Evolutionary conservation across 1,139 yeast species (phyloP).

Genomic region (Candida sp.): DNA sequence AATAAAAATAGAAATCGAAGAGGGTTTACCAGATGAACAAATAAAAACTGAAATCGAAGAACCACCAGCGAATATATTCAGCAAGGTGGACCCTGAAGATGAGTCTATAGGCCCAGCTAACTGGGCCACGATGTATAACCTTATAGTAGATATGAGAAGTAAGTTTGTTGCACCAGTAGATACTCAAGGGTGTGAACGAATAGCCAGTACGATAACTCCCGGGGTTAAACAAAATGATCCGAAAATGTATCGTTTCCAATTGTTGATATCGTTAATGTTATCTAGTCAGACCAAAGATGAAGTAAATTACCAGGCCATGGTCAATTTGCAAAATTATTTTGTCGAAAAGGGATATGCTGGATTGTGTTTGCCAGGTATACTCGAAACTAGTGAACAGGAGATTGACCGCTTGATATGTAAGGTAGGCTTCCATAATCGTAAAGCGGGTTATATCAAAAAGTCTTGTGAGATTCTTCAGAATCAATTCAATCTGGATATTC

Average conservation of each 20-base stretch:
- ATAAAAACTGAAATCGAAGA: too few species aligned
- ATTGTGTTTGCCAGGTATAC: conserved; percentile 27
- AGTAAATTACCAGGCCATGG: conserved; percentile 73
- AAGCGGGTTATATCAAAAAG: conserved; percentile 66
- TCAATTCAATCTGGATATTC: conserved; percentile 63
- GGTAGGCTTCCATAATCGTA: conserved; percentile 86
- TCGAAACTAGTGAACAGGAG: conserved; percentile 49
- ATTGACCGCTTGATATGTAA: conserved; percentile 67
- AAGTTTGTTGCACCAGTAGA: conserved; percentile 79
- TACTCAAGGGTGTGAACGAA: conserved; percentile 79
- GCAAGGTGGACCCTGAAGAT: conserved; percentile 11
- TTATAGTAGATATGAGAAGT: conserved; percentile 63
- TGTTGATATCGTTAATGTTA: conserved; percentile 76
- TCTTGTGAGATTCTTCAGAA: conserved; percentile 54
- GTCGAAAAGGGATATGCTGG: conserved; percentile 26
- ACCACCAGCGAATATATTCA: conserved; percentile 10
- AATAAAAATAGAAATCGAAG: conserved; percentile 10
- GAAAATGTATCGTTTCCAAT: conserved; percentile 60
- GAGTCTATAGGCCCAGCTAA: conserved; percentile 32
- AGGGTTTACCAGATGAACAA: too few species aligned
- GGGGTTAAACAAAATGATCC: conserved; percentile 28
- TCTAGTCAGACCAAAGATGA: conserved; percentile 95
- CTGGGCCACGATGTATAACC: conserved; percentile 57
- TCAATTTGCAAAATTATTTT: conserved; percentile 48
- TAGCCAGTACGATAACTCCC: conserved; percentile 51